These are phyloP conservation scores for Phanerodontia chrysosporium DNA, from an alignment of 768 basidiomycete genomes.

Conservation along the genomic window DNA sequence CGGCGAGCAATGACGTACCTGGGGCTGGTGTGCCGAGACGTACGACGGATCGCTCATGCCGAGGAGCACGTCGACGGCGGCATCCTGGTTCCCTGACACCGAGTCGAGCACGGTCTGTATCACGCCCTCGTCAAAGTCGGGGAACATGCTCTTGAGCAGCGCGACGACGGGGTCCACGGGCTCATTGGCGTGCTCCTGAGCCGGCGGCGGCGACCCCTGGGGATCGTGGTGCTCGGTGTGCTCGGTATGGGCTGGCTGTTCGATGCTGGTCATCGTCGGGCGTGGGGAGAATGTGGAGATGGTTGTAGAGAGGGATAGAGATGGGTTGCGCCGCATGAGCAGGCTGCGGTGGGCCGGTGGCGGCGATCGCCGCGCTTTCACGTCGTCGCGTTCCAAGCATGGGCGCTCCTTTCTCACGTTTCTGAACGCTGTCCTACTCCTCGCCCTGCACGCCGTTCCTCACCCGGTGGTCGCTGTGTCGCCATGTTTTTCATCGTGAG, in stretches of 20 bases:
- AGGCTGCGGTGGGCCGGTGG: background rate
- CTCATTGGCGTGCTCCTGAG: background rate
- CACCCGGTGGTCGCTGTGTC: background rate
- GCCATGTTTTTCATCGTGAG: constrained; percentile 27
- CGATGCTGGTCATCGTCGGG: background rate
- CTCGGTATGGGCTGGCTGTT: background rate
- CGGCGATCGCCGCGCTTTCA: constrained; percentile 4
- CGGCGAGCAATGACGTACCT: constrained; percentile 19
- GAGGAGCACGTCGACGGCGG: constrained; percentile 71
- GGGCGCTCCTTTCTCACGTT: background rate
- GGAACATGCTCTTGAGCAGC: constrained; percentile 63
- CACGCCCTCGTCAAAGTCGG: constrained; percentile 72
- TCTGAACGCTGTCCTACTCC: background rate
- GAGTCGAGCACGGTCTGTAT: constrained; percentile 76
- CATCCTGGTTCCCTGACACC: constrained; percentile 65
- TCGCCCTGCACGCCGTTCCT: background rate
- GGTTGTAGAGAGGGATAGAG: background rate
- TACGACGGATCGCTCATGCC: constrained; percentile 87
- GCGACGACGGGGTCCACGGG: constrained; percentile 1
- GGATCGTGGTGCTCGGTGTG: background rate
- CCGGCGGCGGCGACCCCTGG: background rate
- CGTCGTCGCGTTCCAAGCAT: background rate
- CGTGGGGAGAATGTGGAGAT: background rate
- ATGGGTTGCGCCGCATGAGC: background rate
- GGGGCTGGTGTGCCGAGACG: constrained; percentile 32